Base-by-base conservation (phyloP, 2,329 filamentous ascomycete species). In the Fusarium chaquense region DNA sequence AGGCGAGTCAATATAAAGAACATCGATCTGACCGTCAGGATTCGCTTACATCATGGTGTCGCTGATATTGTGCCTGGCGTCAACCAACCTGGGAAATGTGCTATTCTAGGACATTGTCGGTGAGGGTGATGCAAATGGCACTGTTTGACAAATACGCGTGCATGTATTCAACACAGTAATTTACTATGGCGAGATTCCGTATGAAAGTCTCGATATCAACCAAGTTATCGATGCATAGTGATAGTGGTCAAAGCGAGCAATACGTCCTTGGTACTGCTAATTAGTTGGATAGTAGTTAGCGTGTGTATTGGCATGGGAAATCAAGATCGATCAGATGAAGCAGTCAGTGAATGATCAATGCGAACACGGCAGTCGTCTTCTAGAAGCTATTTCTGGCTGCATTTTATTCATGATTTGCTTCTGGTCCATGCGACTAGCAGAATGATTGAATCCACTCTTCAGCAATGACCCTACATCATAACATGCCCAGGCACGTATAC, bases 391-490 rank as follows among this genome's bases (percentile, higher is more conserved):
- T 62, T 47, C 41, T 62, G 44, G 33, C 33, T 22, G 30, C 40
- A 55, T 30, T 54, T 41, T 35, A 36, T 33, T 28, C 35, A 32
- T 24, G 49, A 18, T 43, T 43, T 43, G n/a, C 22, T 47, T 40
- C 15, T 41, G 16, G 24, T 30, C n/a, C n/a, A 28, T 38, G 15
- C 15, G 15, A 36, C 49, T 52, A 18, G n/a, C 20, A 47, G n/a
- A 49, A 47, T 35, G 16, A 30, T 9, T 15, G 53, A 32, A 30
- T n/a, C 41, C 53, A 49, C 33, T 56, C n/a, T 28, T 45, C 49
- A 63, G 45, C 47, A 26, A 46, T 63, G 20, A 32, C 41, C 13
- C 58, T 30, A 22, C 43, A 62, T 30, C 41, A 41, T 47, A 63
- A 56, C 38, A 61, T 30, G 28, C 28, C 28, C 50, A 16, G 30